Conservation (phyloP, 2,329 filamentous ascomycete genomes). For the Apiospora arundinis region DNA sequence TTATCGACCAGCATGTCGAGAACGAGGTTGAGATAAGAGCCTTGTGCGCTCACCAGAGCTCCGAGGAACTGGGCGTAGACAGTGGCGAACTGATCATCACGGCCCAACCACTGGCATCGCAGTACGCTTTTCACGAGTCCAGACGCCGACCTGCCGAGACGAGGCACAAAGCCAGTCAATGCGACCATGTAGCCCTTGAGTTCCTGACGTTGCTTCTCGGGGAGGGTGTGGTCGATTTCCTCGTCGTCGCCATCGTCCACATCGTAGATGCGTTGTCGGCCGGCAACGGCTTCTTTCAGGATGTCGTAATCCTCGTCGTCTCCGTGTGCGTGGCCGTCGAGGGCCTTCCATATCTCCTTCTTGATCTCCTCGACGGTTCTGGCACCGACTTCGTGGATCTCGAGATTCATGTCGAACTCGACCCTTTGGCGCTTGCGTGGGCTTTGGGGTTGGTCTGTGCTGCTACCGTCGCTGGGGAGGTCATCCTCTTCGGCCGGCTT, state of each 20-base stretch:
- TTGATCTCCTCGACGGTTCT: constrained; percentile 63
- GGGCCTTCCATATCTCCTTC: constrained; percentile 58
- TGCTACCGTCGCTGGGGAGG: constrained; percentile 44
- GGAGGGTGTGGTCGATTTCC: constrained; percentile 45
- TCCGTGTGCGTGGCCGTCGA: constrained; percentile 63
- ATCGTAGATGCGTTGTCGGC: constrained; percentile 52
- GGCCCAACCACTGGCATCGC: constrained; percentile 68
- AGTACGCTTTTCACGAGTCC: constrained; percentile 65
- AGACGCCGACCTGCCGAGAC: constrained; percentile 64
- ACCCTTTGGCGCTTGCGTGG: constrained; percentile 63
- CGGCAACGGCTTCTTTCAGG: constrained; percentile 64
- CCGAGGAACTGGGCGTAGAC: constrained; percentile 73
- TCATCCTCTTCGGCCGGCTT: constrained; percentile 51
- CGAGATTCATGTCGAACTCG: constrained; percentile 64
- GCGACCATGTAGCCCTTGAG: constrained; percentile 67
- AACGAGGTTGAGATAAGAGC: constrained; percentile 75
- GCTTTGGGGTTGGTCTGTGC: constrained; percentile 46
- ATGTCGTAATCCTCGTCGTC: constrained; percentile 66
- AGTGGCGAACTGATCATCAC: constrained; percentile 69
- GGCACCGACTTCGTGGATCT: constrained; percentile 60
- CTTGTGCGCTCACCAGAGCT: constrained; percentile 81
- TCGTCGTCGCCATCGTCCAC: constrained; percentile 54
- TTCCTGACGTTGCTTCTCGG: constrained; percentile 51
- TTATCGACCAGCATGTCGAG: constrained; percentile 82
- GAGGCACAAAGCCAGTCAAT: constrained; percentile 66